A percentile compares a stretch with the other conserved stretches of the same genome.
phyloP scores from a whole-genome alignment of 192 early-diverging fungal genomes.

The Thamnidium elegans region DNA sequence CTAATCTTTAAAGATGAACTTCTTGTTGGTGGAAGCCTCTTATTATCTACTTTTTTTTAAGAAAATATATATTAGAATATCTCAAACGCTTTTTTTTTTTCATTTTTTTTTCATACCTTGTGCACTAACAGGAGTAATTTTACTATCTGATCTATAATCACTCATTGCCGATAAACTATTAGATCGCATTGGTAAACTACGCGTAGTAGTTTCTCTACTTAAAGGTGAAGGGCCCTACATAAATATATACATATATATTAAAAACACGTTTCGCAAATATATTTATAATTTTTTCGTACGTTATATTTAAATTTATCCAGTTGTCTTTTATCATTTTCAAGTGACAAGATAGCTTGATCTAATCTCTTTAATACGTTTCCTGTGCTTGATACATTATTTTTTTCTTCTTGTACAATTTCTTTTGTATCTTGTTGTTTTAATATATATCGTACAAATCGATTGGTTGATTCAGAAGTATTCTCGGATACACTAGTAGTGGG shows the following conservation, averaged over 20 bases:
- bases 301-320: not conserved
- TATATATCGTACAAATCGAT: constrained; percentile 6
- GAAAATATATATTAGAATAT: not conserved
- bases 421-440: constrained; percentile 1
- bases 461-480: no score
- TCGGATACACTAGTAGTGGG: not conserved
- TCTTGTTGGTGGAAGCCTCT: not conserved
- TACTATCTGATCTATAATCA: not conserved
- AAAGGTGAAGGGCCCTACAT: not conserved
- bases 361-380: constrained; percentile 18
- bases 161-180: constrained; percentile 10
- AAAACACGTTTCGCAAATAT: no score
- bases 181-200: constrained; percentile 2
- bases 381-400: constrained; percentile 6
- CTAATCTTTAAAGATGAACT: constrained; percentile 2
- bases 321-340: constrained; percentile 19
- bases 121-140: not conserved
- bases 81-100: no score
- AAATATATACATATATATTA: no score
- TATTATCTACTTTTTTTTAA: not conserved
- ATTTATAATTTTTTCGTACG: no score
- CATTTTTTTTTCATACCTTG: no score
- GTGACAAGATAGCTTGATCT: constrained; percentile 15
- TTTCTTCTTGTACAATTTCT: not conserved
- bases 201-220: not conserved